Evolutionary conservation across 306 rosid genomes (phyloP), one percentile per base, ranked within the genome.

Genomic region (Corylus avellana): DNA sequence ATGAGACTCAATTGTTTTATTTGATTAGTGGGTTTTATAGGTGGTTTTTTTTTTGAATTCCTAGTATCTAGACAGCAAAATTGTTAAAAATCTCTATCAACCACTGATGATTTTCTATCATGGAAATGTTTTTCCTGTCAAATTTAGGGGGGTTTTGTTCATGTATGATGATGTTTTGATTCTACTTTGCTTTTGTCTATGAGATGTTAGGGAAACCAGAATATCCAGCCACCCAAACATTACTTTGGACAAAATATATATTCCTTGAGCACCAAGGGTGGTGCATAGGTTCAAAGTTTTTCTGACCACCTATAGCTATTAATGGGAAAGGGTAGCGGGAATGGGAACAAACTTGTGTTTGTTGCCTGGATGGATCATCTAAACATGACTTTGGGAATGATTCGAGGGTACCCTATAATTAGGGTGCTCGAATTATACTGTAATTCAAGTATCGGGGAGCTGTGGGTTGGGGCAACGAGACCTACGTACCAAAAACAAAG

Each of bases 51-150:
- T 32, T 32, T 32, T 32, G 2, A 32, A 32, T 32, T 32, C 35
- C 2, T 32, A 32, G 35, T 3, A 32, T 32, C 35, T 32, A 32
- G 35, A 32, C 35, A 32, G 2, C 35, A 39, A 4, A 39, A 39
- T 39, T 39, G 4, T 39, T 39, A 5, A 39, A 3, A 39, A 39
- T 39, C 6, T 39, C 4, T 39, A 39, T 32, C 7, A 22, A 22
- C 25, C 25, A 22, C 25, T 22, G 25, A 22, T 22, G 25, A 22
- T 22, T 22, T 22, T 50, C 37, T 78, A 74, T 67, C 59, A 50
- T 78, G 77, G 81, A 81, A 61, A 64, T 75, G 75, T 29, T 79
- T 56, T 79, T 83, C 80, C 27, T 29, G 27, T 18, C 57, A 46
- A 63, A 75, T 70, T 70, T 63, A 61, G 63, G 72, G 72, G 72